Evolutionary conservation across 345 rosid species (phyloP).

Genomic region (Clausena lansium): DNA sequence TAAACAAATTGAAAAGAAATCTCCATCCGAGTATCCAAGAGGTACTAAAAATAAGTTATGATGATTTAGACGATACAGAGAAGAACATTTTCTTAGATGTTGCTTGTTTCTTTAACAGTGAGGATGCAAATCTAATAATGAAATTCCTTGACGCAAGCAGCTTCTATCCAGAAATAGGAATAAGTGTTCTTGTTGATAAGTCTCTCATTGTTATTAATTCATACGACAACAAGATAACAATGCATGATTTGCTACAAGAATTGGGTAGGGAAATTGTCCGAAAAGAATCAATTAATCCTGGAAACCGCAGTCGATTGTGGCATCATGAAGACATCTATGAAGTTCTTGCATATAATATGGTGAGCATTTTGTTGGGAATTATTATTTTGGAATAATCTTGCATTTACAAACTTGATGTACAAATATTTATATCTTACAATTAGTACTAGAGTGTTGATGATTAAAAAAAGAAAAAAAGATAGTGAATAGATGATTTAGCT

Average conservation of each 20-base stretch:
- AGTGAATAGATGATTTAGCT: too few species aligned
- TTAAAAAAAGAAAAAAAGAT: too few species aligned
- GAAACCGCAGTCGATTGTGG: conserved; percentile 6
- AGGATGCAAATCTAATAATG: background rate
- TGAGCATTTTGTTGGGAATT: too few species aligned
- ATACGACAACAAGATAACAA: background rate
- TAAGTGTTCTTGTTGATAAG: background rate
- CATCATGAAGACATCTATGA: background rate
- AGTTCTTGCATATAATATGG: background rate
- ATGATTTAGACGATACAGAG: conserved; percentile 5
- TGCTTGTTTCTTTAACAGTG: conserved; percentile 18
- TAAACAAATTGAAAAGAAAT: background rate
- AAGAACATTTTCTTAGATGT: conserved; percentile 13
- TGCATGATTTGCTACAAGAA: conserved; percentile 18
- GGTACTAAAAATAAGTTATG: conserved; percentile 7
- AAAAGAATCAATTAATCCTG: background rate
- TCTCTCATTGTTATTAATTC: conserved; percentile 6
- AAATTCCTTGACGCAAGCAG: background rate
- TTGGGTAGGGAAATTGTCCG: conserved; percentile 10
- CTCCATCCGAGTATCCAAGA: background rate
- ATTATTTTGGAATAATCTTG: too few species aligned
- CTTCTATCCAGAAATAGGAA: background rate
- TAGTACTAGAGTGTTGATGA: too few species aligned
- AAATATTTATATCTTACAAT: too few species aligned
- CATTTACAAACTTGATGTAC: too few species aligned